A percentile compares a stretch with the other conserved stretches of the same genome.
Conservation (phyloP, 345 rosid species). For the Citrus glauca region DNA sequence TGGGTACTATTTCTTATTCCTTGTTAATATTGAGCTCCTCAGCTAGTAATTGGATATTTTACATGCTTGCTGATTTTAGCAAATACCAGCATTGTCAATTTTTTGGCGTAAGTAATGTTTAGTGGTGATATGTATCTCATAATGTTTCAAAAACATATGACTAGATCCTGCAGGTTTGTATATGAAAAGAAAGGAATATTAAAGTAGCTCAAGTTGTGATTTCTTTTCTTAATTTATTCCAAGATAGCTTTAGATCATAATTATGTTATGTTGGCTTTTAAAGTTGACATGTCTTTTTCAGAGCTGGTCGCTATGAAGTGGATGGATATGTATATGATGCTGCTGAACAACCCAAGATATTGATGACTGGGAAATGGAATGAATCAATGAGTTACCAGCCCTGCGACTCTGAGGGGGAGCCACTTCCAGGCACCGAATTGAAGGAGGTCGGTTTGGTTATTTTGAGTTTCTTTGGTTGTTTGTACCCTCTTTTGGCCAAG, state of each 20-base stretch:
- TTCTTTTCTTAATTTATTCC: background rate
- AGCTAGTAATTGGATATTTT: background rate
- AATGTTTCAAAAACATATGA: background rate
- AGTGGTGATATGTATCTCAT: background rate
- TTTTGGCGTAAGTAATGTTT: background rate
- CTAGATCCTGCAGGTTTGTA: background rate
- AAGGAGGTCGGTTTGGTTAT: slow-evolving; percentile 47
- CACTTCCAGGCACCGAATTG: slow-evolving; percentile 67
- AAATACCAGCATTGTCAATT: background rate
- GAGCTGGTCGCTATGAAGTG: slow-evolving; percentile 88
- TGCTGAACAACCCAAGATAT: slow-evolving; percentile 74
- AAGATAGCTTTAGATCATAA: background rate
- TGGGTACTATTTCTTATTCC: slow-evolving; percentile 41
- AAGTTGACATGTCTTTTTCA: slow-evolving; percentile 25
- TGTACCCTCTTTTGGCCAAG: background rate
- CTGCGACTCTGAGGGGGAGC: slow-evolving; percentile 81
- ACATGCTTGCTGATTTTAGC: background rate
- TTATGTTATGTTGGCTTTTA: background rate
- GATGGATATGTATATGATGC: slow-evolving; percentile 81
- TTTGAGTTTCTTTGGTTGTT: background rate
- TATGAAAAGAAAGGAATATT: background rate
- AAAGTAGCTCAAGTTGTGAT: background rate
- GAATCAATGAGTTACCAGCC: slow-evolving; percentile 71
- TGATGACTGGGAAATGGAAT: slow-evolving; percentile 90
- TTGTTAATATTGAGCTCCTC: background rate